phyloP scores from a whole-genome alignment of 345 rosid species.

The Streptanthus diversifolius region DNA sequence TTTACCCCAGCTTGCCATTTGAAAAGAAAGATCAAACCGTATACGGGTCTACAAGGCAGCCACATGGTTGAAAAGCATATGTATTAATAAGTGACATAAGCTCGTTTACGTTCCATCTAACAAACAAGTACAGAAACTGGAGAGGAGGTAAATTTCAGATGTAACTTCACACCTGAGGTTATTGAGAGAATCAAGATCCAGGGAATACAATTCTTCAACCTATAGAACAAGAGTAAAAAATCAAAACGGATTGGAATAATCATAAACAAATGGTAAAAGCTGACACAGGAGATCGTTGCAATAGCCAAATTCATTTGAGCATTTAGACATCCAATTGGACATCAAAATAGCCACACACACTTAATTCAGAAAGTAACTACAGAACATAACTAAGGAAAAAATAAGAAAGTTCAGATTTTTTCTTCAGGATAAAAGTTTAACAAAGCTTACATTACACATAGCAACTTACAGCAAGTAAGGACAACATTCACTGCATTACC shows the following conservation, averaged over 20 bases:
- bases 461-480: not conserved
- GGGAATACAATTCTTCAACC: conserved; percentile 95
- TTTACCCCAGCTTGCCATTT: conserved; percentile 93
- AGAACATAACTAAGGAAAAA: not conserved
- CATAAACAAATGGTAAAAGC: not conserved
- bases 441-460: not conserved
- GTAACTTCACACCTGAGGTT: conserved; percentile 60
- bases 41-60: conserved; percentile 64
- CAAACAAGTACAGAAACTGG: not conserved
- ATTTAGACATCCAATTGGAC: not conserved
- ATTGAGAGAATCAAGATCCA: conserved; percentile 85
- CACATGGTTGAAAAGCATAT: conserved; percentile 4
- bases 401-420: not conserved
- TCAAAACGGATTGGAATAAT: not conserved
- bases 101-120: not conserved
- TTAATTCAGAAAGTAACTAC: not conserved
- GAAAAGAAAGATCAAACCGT: conserved; percentile 94
- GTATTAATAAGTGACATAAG: not conserved
- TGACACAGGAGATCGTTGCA: not conserved
- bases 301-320: not conserved
- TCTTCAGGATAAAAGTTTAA: not conserved
- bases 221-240: conserved; percentile 23
- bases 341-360: not conserved
- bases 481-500: not conserved
- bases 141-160: not conserved